Evolutionary conservation across 805 yeast species (phyloP).

Genomic region (Ogataea polymorpha): DNA sequence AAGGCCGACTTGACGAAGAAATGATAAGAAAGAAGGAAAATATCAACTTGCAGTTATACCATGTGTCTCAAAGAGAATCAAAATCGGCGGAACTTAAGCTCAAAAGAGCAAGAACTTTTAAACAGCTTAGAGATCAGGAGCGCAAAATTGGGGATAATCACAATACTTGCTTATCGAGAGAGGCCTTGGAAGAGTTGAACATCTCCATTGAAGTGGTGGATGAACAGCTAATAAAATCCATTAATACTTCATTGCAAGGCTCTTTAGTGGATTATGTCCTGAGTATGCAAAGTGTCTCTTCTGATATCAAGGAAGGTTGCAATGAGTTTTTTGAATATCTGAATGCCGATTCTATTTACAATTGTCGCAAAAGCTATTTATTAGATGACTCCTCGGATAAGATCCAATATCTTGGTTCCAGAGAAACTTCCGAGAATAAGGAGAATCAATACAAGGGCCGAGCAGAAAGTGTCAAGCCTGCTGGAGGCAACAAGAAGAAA

Average conservation of each 20-base stretch:
- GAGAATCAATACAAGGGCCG: constrained; percentile 17
- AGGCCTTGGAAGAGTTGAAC: constrained; percentile 49
- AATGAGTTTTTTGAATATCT: constrained; percentile 28
- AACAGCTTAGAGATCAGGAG: constrained; percentile 41
- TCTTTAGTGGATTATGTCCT: constrained; percentile 43
- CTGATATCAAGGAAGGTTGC: constrained; percentile 30
- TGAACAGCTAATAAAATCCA: constrained; percentile 47
- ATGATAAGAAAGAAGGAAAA: constrained; percentile 42
- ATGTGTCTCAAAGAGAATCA: constrained; percentile 49
- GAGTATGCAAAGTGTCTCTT: constrained; percentile 31
- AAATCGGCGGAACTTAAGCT: constrained; percentile 40
- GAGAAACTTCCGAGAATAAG: constrained; percentile 19
- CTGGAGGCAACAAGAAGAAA: constrained; percentile 15
- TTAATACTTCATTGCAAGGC: constrained; percentile 43
- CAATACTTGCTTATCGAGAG: constrained; percentile 42
- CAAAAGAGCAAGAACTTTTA: constrained; percentile 37
- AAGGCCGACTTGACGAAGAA: constrained; percentile 35
- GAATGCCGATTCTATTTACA: constrained; percentile 22
- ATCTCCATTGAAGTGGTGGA: constrained; percentile 51
- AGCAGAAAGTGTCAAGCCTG: constrained; percentile 8
- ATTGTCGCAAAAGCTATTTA: constrained; percentile 19
- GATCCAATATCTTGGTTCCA: constrained; percentile 17
- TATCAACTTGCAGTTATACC: constrained; percentile 41
- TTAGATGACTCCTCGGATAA: constrained; percentile 18
- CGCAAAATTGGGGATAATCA: constrained; percentile 46